These are phyloP conservation scores for Chalaropsis thielavioides DNA, from an alignment of 2,329 filamentous ascomycete genomes.

Conservation along the genomic window DNA sequence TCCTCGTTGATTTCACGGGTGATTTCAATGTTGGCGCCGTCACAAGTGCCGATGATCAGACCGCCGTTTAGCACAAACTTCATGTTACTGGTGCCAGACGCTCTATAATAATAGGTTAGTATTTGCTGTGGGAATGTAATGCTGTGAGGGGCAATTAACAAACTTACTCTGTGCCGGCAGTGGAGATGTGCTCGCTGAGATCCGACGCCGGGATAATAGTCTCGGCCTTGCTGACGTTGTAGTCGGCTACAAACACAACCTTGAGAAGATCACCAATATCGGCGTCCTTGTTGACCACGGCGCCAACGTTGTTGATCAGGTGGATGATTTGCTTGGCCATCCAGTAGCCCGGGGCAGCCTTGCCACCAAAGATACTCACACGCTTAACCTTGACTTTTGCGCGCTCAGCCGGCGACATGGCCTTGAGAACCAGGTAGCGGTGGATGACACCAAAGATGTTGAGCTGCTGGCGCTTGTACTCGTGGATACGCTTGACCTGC, in stretches of 20 bases:
- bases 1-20: conserved; percentile 91
- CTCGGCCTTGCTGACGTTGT: conserved; percentile 98
- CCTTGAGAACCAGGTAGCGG: conserved; percentile 79
- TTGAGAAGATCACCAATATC: conserved; percentile 91
- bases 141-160: conserved; percentile 4
- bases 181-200: conserved; percentile 96
- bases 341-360: conserved; percentile 97
- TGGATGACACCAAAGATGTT: conserved; percentile 98
- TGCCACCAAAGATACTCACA: conserved; percentile 93
- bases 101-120: conserved; percentile 27
- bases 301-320: conserved; percentile 80
- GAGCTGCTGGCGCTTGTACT: conserved; percentile 97
- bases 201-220: conserved; percentile 91
- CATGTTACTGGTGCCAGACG: conserved; percentile 91
- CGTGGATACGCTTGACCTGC: conserved; percentile 97
- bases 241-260: conserved; percentile 94
- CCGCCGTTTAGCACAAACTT: conserved; percentile 98
- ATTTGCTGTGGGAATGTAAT: neutral
- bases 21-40: conserved; percentile 97
- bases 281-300: conserved; percentile 79
- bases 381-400: conserved; percentile 82
- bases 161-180: conserved; percentile 74
- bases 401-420: conserved; percentile 64
- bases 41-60: conserved; percentile 92
- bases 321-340: conserved; percentile 99